These are phyloP conservation scores for Eucalyptus polybractea DNA, from an alignment of 345 rosid genomes.

Conservation along the genomic window DNA sequence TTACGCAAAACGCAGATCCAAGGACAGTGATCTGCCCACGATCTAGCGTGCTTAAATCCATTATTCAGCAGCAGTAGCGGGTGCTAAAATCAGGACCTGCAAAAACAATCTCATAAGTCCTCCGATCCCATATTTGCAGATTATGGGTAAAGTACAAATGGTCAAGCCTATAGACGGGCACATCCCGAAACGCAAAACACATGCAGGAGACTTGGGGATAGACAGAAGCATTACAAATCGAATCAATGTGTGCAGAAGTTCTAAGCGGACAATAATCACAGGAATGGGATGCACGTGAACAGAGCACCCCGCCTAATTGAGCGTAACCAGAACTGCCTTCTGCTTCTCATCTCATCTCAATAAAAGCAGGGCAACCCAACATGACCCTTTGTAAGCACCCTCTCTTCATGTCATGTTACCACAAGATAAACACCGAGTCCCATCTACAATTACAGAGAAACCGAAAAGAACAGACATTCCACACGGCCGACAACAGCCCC, in stretches of 20 bases:
- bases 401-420: background rate
- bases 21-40: conserved; percentile 52
- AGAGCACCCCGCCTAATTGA: background rate
- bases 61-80: conserved; percentile 1
- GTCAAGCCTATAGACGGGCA: background rate
- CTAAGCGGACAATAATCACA: background rate
- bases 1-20: conserved; percentile 48
- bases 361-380: background rate
- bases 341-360: background rate
- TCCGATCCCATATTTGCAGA: background rate
- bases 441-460: background rate
- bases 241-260: background rate
- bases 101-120: background rate
- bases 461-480: background rate
- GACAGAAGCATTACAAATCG: background rate
- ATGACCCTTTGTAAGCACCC: background rate
- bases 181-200: background rate
- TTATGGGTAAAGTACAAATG: background rate
- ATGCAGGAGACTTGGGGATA: background rate
- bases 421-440: background rate
- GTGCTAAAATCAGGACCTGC: conserved; percentile 4
- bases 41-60: conserved; percentile 43
- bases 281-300: background rate
- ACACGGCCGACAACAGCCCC: background rate
- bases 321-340: background rate